Percentiles rank a stretch among this genome's conserved stretches.
phyloP scores from a whole-genome alignment of 2,329 filamentous ascomycete genomes.

The Aspergillus flavus region DNA sequence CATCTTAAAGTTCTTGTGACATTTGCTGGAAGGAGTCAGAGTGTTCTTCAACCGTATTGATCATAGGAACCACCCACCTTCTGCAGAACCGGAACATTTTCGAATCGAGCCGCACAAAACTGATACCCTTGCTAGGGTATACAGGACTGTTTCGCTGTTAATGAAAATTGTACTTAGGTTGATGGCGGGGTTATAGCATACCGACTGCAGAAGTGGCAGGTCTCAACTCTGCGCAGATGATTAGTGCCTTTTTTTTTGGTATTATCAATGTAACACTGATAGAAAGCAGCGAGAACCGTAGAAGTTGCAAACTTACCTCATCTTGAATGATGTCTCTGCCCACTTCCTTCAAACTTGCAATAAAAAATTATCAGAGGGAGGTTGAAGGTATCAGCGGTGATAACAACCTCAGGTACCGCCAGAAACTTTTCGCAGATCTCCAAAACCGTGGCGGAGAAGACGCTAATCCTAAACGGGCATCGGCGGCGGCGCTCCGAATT shows the following conservation, averaged over 20 bases:
- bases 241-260: background rate
- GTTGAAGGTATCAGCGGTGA: slow-evolving; percentile 11
- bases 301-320: background rate
- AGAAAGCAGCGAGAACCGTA: background rate
- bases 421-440: slow-evolving; percentile 10
- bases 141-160: slow-evolving; percentile 50
- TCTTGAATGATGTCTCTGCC: background rate
- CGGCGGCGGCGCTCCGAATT: slow-evolving; percentile 38
- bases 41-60: background rate
- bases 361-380: background rate
- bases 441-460: slow-evolving; percentile 28
- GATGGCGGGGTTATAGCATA: background rate
- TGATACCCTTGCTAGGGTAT: slow-evolving; percentile 68
- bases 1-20: slow-evolving; percentile 86
- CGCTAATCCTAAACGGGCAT: slow-evolving; percentile 38
- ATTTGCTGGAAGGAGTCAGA: slow-evolving; percentile 60
- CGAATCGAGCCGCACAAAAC: slow-evolving; percentile 56
- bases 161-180: slow-evolving; percentile 23
- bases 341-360: slow-evolving; percentile 2
- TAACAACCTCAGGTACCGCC: slow-evolving; percentile 16
- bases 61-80: background rate
- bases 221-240: slow-evolving; percentile 50
- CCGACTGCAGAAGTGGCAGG: slow-evolving; percentile 69
- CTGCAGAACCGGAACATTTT: background rate
- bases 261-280: background rate